Evolutionary conservation across 2,329 filamentous ascomycete species (phyloP), one percentile per base, ranked within the genome.

Genomic region (Phaeoacremonium minimum): DNA sequence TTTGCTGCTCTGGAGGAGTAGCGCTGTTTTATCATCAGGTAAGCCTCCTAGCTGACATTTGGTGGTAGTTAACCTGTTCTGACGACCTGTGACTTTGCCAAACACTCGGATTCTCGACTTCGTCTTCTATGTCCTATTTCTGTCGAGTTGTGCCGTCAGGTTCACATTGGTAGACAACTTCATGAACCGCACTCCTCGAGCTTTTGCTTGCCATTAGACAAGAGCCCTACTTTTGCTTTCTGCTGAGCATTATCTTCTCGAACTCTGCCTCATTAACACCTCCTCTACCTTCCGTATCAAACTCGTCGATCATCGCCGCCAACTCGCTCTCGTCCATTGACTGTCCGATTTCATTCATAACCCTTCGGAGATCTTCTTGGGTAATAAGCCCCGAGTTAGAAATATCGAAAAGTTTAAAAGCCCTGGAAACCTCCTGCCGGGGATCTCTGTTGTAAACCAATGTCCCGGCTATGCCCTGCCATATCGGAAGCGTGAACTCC

Each of bases 261-360:
- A 85, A 85, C 58, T 85, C 81, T 40, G 85, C 80, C 47, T 77
- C 69, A 45, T 77, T 79, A 7, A 85, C 80, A 37, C 77, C 89
- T 9, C 90, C 90, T 50, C 95, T 94, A 2, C 88, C 91, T 55
- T 95, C 87, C 46, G 96, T 74, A 66, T 98, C 93, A 67, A 97
- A 94, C 63, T 97, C 91, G 55, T 96, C 89, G 66, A 98, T 93
- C 93, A 98, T 98, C 46, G 89, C 89, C 49, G 80, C 74, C 43
- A 98, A 72, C 60, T 98, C 93, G 52, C 94, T 86, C 55, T 98
- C 91, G 49, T 93, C 87, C 48, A 98, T 72, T 11, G 87, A 88
- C 61, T 97, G 91, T 7, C 93, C 93, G 46, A 98, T 70, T 59
- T 97, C 93, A 51, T 88, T 78, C 40, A 91, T 89, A 17, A 97